Evolutionary conservation across 2,329 filamentous ascomycete species (phyloP), one percentile per base, ranked within the genome.

Genomic region (Colletotrichum aenigma): DNA sequence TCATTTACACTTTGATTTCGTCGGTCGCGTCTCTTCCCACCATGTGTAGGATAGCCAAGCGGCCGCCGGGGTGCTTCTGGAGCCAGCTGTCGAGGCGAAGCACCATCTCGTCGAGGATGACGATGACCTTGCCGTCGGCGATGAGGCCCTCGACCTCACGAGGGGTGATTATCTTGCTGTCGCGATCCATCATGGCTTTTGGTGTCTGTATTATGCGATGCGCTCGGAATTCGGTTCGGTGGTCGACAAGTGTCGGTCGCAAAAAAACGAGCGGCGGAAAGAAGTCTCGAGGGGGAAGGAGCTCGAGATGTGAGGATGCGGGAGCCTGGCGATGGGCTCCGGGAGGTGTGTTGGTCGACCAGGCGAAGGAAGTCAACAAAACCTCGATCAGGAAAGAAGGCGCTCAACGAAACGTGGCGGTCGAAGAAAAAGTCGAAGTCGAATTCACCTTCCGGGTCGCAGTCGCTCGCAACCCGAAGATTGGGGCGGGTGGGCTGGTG

Each of bases 41-140:
- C 89, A 91, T 92, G 83, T 93, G 91, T 77, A 90, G 80, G 76
- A 93, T 91, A 24, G 91, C 89, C 30, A 93, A 83, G 16, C 86
- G 84, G 36, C 91, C 91, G 24, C 91, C 91, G 0, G 91, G 91
- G 79, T 93, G 91, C 71, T 84, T 87, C 70, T 88, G 81, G 78
- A 92, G 86, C 91, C 91, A 93, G 58, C 85, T 83, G 79, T 91
- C 89, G 48, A 93, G 87, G 71, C 87, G 85, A 78, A 93, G 84
- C 18, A 91, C 88, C 67, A 85, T 79, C 60, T 89, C 90, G 61
- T 92, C 87, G 77, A 87, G 88, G 70, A 93, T 88, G 78, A 93
- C 87, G 70, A 93, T 88, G 16, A 84, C 86, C 34, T 89, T 85
- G 73, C 90, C 91, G 65, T 90, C 85, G 34, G 89, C 89, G 77